Evolutionary conservation across 1,139 yeast species (phyloP).

Genomic region (Nakaseomyces kungkrabaensis): DNA sequence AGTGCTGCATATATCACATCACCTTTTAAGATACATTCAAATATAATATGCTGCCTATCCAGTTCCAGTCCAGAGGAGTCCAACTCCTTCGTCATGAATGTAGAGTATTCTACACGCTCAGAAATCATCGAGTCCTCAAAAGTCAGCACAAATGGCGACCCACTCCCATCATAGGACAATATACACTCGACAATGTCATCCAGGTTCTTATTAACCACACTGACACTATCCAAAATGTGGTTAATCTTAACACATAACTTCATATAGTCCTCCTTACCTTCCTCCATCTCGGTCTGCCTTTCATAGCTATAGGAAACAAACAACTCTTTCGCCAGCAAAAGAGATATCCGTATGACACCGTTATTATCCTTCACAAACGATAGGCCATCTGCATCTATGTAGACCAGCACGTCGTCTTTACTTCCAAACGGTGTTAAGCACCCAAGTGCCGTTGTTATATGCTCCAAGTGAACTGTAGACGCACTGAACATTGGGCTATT

Average conservation of each 20-base stretch:
- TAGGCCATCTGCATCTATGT: constrained; percentile 32
- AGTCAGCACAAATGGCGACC: constrained; percentile 56
- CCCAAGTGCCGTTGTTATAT: constrained; percentile 27
- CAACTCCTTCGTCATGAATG: constrained; percentile 38
- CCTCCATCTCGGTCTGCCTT: constrained; percentile 9
- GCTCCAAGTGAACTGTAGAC: constrained; percentile 28
- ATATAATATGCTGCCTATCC: constrained; percentile 41
- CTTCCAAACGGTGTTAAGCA: constrained; percentile 27
- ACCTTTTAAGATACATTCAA: constrained; percentile 62
- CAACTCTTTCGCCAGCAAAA: constrained; percentile 26
- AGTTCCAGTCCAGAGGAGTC: constrained; percentile 35
- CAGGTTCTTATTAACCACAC: constrained; percentile 29
- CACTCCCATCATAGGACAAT: constrained; percentile 43
- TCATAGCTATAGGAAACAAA: constrained; percentile 27
- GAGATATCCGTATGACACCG: constrained; percentile 28
- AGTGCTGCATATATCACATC: constrained; percentile 54
- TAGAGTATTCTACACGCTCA: constrained; percentile 62
- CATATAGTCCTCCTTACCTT: constrained; percentile 13
- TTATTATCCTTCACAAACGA: constrained; percentile 31
- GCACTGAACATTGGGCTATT: constrained; percentile 19
- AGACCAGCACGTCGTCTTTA: constrained; percentile 28
- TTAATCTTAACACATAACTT: constrained; percentile 33
- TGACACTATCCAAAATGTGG: constrained; percentile 39
- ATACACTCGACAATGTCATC: constrained; percentile 37
- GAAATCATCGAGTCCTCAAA: constrained; percentile 63